These are phyloP conservation scores for Russula dissimulans DNA, from an alignment of 768 basidiomycete species.

Conservation along the genomic window DNA sequence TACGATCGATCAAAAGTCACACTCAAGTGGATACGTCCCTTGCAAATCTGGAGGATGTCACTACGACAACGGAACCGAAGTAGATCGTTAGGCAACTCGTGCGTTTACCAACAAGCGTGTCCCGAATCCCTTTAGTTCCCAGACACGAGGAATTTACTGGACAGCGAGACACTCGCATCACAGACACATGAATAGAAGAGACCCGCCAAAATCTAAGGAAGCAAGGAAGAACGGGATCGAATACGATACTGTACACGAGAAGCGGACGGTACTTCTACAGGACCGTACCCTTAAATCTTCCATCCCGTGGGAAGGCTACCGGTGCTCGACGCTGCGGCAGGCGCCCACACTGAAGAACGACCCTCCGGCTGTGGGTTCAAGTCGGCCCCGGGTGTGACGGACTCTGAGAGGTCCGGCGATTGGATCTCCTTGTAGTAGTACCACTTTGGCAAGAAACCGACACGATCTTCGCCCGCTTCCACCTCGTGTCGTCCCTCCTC, in stretches of 20 bases:
- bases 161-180: no score
- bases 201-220: neutral
- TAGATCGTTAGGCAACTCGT: no score
- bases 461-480: slow-evolving; percentile 54
- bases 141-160: no score
- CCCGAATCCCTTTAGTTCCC: no score
- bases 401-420: neutral
- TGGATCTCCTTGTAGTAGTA: slow-evolving; percentile 45
- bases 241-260: neutral
- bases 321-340: neutral
- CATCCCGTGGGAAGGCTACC: slow-evolving; percentile 5
- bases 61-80: no score
- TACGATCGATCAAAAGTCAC: no score
- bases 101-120: no score
- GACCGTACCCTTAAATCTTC: neutral
- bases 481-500: slow-evolving; percentile 46
- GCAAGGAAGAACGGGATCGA: neutral
- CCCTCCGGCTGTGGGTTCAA: neutral
- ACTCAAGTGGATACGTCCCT: no score
- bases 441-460: slow-evolving; percentile 74
- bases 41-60: no score
- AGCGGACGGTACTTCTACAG: neutral
- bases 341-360: neutral
- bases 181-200: no score
- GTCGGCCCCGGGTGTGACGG: neutral